Conservation (phyloP, 176 grass and related monocot species). For the Ensete glaucum region DNA sequence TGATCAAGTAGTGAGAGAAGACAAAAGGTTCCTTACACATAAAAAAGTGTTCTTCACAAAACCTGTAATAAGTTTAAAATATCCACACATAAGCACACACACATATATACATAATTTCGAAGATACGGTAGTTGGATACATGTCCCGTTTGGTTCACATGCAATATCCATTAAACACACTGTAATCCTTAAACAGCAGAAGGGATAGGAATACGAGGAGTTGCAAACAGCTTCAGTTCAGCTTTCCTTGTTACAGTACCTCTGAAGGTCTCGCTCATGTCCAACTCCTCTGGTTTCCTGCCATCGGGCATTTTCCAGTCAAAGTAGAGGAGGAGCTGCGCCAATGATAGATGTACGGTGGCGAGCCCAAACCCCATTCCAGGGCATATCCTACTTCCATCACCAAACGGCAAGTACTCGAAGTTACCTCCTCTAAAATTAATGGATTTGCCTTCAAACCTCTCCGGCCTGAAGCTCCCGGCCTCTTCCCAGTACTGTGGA, state of each 20-base stretch:
- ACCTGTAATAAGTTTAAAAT: too few species aligned
- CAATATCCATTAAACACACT: too few species aligned
- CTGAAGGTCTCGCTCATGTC: neutral
- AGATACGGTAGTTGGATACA: too few species aligned
- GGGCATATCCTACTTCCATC: neutral
- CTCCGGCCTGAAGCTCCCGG: neutral
- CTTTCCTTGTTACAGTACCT: neutral
- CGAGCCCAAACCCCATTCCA: neutral
- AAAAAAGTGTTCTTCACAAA: too few species aligned
- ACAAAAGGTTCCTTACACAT: too few species aligned
- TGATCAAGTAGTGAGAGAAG: too few species aligned
- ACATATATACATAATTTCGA: too few species aligned
- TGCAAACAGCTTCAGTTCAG: too few species aligned
- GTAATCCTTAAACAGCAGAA: too few species aligned
- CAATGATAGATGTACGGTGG: neutral
- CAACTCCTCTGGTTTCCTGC: neutral
- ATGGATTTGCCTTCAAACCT: neutral
- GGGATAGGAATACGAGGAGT: too few species aligned
- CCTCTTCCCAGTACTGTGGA: neutral
- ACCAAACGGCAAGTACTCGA: neutral
- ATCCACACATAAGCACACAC: too few species aligned
- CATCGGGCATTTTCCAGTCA: neutral
- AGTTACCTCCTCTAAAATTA: neutral
- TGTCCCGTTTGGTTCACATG: too few species aligned
- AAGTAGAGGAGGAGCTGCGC: neutral